A percentile compares a stretch with the other conserved stretches of the same genome.
These are phyloP conservation scores for Wallacemonas sp. DNA, from an alignment of 208 protist genomes.

Conservation along the genomic window DNA sequence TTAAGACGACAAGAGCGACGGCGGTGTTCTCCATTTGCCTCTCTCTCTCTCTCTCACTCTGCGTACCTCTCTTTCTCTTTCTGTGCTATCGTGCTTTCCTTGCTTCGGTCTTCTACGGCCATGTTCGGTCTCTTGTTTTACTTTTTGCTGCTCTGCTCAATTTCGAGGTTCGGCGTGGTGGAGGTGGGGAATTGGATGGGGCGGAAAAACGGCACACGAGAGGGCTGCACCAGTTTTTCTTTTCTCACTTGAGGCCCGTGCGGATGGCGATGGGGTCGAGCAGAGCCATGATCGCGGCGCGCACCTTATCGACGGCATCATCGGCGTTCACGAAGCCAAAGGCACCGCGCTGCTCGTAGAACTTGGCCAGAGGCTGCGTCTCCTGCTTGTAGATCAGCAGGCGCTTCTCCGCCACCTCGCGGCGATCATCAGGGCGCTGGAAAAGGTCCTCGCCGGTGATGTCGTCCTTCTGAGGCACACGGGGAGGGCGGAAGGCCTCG, in stretches of 20 bases:
- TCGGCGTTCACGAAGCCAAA: constrained; percentile 79
- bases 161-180: too few relatives aligned
- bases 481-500: constrained; percentile 90
- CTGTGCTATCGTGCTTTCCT: too few relatives aligned
- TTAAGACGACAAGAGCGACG: not conserved
- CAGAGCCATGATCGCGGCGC: constrained; percentile 46
- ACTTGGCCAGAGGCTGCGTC: constrained; percentile 84
- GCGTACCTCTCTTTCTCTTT: too few relatives aligned
- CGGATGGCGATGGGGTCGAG: constrained; percentile 77
- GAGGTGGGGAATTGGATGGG: too few relatives aligned
- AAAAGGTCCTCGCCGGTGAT: constrained; percentile 93
- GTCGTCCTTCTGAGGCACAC: constrained; percentile 88
- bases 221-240: too few relatives aligned
- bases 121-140: too few relatives aligned
- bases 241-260: constrained; percentile 49
- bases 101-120: too few relatives aligned
- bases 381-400: constrained; percentile 89
- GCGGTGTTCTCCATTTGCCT: too few relatives aligned
- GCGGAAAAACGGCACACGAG: too few relatives aligned
- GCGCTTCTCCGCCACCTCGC: constrained; percentile 86
- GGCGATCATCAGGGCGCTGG: constrained; percentile 93
- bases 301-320: constrained; percentile 68
- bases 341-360: constrained; percentile 72
- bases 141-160: too few relatives aligned
- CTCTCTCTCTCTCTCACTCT: too few relatives aligned